Evolutionary conservation across 2,329 filamentous ascomycete genomes (phyloP), one percentile per base, ranked within the genome.

Genomic region (Ampelomyces quisqualis): DNA sequence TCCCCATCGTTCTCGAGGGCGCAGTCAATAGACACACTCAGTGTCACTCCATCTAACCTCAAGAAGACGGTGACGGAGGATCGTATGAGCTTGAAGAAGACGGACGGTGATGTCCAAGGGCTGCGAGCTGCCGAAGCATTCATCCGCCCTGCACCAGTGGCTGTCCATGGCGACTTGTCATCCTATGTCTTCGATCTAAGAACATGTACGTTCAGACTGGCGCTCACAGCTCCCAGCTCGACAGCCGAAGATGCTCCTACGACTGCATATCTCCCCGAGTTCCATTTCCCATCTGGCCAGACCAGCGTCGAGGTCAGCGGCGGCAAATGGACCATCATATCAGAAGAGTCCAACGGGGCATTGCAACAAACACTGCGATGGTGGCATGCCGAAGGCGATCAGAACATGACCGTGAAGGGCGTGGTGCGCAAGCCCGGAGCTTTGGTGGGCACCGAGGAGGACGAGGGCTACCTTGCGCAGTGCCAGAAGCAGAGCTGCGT

Each of bases 81-180:
- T 23, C 58, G 57, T 20, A 76, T 76, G 73, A 64, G 49, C 22
- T 54, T 59, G 7, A 58, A 45, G 20, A 58, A 45, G 14, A 47
- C 43, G 7, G 50, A 55, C 4, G 49, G 49, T 10, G 63, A 65
- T 39, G 55, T 63, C 5, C 49, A 54, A 19, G 91, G 93, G 1
- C 88, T 86, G 58, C 86, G 93, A 24, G 93, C 91, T 1, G 91
- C 90, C 3, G 91, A 98, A 69, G 91, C 94, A 1, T 97, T 89
- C 58, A 82, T 97, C 22, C 84, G 93, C 2, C 93, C 93, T 0
- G 85, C 85, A 1, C 88, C 93, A 0, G 82, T 90, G 18, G 75
- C 77, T 3, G 86, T 86, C 0, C 83, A 84, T 34, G 93, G 93
- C 7, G 77, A 79, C 19, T 74, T 96, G 10, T 64, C 78, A 2